These are phyloP conservation scores for Colletotrichum liaoningense DNA, from an alignment of 2,329 filamentous ascomycete species.

Conservation along the genomic window DNA sequence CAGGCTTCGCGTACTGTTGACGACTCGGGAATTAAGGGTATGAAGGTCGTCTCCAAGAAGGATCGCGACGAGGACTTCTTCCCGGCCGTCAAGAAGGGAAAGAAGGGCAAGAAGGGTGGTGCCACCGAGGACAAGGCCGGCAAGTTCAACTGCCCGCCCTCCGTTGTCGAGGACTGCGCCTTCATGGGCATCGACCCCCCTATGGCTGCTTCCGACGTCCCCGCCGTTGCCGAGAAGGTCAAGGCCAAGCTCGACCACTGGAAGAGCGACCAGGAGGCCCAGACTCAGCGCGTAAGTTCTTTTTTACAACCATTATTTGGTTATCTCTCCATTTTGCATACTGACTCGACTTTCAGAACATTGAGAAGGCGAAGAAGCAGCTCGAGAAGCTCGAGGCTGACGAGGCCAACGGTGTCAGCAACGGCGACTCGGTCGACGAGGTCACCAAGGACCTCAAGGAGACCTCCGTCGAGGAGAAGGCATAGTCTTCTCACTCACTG, in stretches of 20 bases:
- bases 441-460: constrained; percentile 64
- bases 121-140: constrained; percentile 57
- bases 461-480: constrained; percentile 63
- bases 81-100: constrained; percentile 83
- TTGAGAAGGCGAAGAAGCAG: constrained; percentile 95
- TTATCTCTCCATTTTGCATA: constrained; percentile 13
- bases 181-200: constrained; percentile 89
- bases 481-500: constrained; percentile 42
- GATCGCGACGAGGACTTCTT: constrained; percentile 90
- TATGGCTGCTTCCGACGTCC: constrained; percentile 85
- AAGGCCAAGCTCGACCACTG: constrained; percentile 91
- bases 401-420: constrained; percentile 62
- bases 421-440: constrained; percentile 65
- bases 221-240: constrained; percentile 85
- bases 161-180: constrained; percentile 90
- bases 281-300: constrained; percentile 87
- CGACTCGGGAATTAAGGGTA: constrained; percentile 85
- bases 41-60: constrained; percentile 85
- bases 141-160: constrained; percentile 85
- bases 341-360: constrained; percentile 74
- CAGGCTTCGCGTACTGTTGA: constrained; percentile 87
- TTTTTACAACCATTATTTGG: not conserved
- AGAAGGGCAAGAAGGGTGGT: constrained; percentile 84
- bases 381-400: constrained; percentile 87
- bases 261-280: constrained; percentile 89